Evolutionary conservation across 169 alveolate genomes (phyloP), one percentile per base, ranked within the genome.

Genomic region (Babesia caballi): DNA sequence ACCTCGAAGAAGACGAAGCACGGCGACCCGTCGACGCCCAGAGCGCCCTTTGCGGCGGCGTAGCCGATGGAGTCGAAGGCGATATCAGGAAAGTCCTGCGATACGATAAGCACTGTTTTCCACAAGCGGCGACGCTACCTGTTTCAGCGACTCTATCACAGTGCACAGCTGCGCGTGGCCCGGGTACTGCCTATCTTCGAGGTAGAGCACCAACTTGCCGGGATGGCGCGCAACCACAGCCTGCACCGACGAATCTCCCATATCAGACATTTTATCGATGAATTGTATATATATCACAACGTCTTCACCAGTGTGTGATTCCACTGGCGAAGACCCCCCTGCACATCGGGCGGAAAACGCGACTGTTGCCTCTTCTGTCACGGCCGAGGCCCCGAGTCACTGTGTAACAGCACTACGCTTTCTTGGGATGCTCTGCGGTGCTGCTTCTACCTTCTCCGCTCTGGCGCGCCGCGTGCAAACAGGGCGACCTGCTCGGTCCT

Each of bases 141-240:
- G 60, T 15, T 51, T 35, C 30, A 78, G 60, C 28, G 58, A 52
- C 12, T 51, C 50, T 5, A 61, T n/a, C 19, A 78, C 87, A 0
- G 68, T 36, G 0, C 50, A 19, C 8, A 78, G 82, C 9, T 78
- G 82, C 33, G 46, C 42, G 38, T 61, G 69, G 32, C 82, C 57
- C 12, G 83, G 68, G 57, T 68, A 44, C 21, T 69, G 40, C 58
- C 58, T 38, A 33, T 67, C 83, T 12, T 32, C 54, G 30, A 68
- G 58, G 60, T 65, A 50, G 59, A 78, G 77, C 19, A 78, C 83
- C 21, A 53, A n/a, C 47, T 78, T 78, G n/a, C 87, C 87, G 19
- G 57, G 44, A 35, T 54, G 25, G 0, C 68, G 9, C 28, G 50
- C 47, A 19, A 78, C 11, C 6, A 67, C 5, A 9, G 65, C 28